Evolutionary conservation across 2,329 filamentous ascomycete genomes (phyloP), one percentile per base, ranked within the genome.

Genomic region (Verticillium nubilum): DNA sequence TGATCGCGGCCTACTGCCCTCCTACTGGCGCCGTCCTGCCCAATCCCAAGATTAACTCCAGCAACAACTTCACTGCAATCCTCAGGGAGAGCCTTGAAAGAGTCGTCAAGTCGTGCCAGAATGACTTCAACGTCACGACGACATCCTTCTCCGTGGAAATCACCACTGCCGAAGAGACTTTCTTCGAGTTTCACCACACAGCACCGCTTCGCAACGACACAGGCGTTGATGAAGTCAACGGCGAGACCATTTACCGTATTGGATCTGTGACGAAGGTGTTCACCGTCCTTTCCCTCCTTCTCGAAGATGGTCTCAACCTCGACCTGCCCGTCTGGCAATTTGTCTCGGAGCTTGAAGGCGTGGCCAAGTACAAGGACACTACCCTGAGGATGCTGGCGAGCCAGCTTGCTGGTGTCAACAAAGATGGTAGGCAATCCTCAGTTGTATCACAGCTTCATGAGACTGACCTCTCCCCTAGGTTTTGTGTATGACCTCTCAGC

Each of bases 221-320:
- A 15, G 62, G 67, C 50, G 57, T 60, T 2, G 57, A 54, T 9
- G 65, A 65, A 2, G 68, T 80, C 3, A 69, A 75, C 31, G 69
- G 69, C 7, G 67, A 80, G 59, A 77, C 73, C 0, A 70, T 79
- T 2, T 79, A 77, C 62, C 73, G 77, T 10, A 67, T 78, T 17
- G 76, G 72, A 0, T 79, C 76, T 54, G 58, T 76, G 28, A 77
- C 75, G 1, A 80, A 79, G 60, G 59, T 78, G 19, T 74, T 73
- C 63, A 77, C 76, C 0, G 70, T 75, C 19, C 69, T 74, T 25
- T 52, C 72, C 0, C 68, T 73, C 13, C 61, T 77, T 19, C 66
- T 63, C 0, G 68, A 66, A 29, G 66, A 67, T 2, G 66, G 67
- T 1, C 67, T 71, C 56, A 63, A 64, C 28, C 33, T 56, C 12